Evolutionary conservation across 2,329 filamentous ascomycete genomes (phyloP), one percentile per base, ranked within the genome.

Genomic region (Sordariomycetes sp.): DNA sequence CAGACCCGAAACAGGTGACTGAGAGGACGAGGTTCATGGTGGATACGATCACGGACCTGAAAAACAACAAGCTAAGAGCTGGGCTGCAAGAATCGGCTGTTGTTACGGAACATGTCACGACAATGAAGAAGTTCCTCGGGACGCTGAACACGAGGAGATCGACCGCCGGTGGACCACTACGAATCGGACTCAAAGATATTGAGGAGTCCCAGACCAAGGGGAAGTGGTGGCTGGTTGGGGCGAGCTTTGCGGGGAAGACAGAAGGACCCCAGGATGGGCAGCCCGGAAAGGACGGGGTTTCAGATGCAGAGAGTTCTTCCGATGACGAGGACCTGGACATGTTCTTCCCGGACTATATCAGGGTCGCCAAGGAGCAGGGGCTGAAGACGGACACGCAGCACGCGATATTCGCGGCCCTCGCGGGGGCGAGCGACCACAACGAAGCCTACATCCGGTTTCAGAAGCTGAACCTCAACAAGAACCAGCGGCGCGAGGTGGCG

Each of bases 141-240:
- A 84, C 87, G 3, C 75, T 99, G 43, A 94, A 89, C 53, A 70
- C 70, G 10, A 74, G 65, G 70, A 76, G 65, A 81, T 76, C 88
- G 60, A 90, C 90, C 62, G 85, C 87, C 8, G 87, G 83, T 3
- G 89, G 95, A 60, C 90, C 94, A 3, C 79, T 99, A 60, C 85
- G 90, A 10, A 86, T 97, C 59, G 85, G 88, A 12, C 78, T 97
- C 3, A 78, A 81, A 43, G 94, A 99, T 66, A 89, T 99, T 56
- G 85, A 85, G 62, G 83, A 92, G 61, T 87, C 87, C 0, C 88
- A 93, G 48, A 93, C 88, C 68, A 89, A 87, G 68, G 94, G 94
- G 1, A 97, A 96, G 74, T 99, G 94, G 94, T 99, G 94, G 94
- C 82, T 97, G 22, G 89, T 97, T 5, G 94, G 94, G 56, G 93